Conservation (phyloP, 1,139 yeast species). For the Geotrichum klebahnii region DNA sequence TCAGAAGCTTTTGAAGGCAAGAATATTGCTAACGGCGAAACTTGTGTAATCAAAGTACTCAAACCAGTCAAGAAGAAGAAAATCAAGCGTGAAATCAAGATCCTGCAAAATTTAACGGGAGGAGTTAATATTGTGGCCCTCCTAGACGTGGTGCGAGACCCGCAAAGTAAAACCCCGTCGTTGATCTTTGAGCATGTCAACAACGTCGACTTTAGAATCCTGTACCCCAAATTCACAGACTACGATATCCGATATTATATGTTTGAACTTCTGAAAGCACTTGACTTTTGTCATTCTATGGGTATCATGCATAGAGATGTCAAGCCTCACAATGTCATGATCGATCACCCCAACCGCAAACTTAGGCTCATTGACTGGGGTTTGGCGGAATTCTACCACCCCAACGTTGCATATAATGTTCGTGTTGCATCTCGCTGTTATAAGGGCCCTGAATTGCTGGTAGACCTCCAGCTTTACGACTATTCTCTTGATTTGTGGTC, state of each 20-base stretch:
- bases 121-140: conserved; percentile 82
- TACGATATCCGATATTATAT: conserved; percentile 83
- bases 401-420: conserved; percentile 90
- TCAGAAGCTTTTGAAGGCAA: conserved; percentile 90
- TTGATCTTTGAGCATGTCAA: conserved; percentile 86
- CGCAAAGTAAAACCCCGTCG: conserved; percentile 87
- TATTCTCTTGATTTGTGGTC: conserved; percentile 96
- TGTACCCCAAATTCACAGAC: conserved; percentile 86
- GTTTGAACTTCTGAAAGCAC: conserved; percentile 79
- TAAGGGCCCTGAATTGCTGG: conserved; percentile 94
- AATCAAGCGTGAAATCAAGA: conserved; percentile 90
- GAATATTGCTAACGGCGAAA: conserved; percentile 45
- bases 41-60: conserved; percentile 80
- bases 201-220: conserved; percentile 82
- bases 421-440: conserved; percentile 97
- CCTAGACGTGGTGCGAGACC: conserved; percentile 85
- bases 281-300: conserved; percentile 93
- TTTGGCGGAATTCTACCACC: conserved; percentile 93
- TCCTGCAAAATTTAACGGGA: conserved; percentile 78
- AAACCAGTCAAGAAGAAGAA: conserved; percentile 97
- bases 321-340: conserved; percentile 97
- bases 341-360: conserved; percentile 70
- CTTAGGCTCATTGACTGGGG: conserved; percentile 97
- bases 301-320: conserved; percentile 99
- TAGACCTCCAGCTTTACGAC: conserved; percentile 90